Conservation (phyloP, 1,284 basidiomycete species). For the Ceratobasidium sp. region DNA sequence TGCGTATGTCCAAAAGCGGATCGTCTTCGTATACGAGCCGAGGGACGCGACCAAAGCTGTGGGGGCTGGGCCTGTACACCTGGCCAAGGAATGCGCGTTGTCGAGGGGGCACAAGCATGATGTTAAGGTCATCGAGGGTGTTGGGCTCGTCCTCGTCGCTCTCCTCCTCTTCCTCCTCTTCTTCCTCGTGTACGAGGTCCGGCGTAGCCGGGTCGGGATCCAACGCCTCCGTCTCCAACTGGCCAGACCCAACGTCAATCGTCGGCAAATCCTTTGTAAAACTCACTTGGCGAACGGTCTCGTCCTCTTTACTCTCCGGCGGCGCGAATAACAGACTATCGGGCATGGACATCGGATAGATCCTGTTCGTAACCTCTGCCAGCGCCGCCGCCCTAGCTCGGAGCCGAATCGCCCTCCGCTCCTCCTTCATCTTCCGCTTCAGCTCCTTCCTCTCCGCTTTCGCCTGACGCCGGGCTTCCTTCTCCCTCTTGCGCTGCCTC, state of each 20-base stretch:
- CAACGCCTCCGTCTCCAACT: neutral
- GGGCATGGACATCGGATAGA: neutral
- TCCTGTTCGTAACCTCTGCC: slow-evolving; percentile 21
- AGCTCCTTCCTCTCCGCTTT: slow-evolving; percentile 14
- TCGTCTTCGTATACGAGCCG: slow-evolving; percentile 37
- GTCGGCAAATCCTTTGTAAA: neutral
- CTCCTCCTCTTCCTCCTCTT: slow-evolving; percentile 17
- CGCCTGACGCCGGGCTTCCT: slow-evolving; percentile 2
- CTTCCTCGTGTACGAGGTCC: neutral
- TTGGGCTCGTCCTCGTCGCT: neutral
- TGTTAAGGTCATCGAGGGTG: slow-evolving; percentile 18
- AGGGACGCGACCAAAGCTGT: slow-evolving; percentile 30
- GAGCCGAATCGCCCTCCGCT: neutral
- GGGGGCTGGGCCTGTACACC: slow-evolving; percentile 7
- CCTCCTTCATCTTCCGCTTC: slow-evolving; percentile 8
- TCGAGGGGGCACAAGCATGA: slow-evolving; percentile 34
- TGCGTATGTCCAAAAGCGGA: slow-evolving; percentile 30
- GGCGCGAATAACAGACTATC: neutral
- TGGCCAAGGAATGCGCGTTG: slow-evolving; percentile 26
- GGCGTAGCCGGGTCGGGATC: neutral
- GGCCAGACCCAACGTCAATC: neutral
- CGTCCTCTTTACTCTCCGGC: neutral
- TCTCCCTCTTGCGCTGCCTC: slow-evolving; percentile 7
- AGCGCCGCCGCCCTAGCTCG: neutral
- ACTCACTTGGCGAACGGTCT: neutral